Conservation (phyloP, 148 eudicot species). For the Polygonum maritimum region DNA sequence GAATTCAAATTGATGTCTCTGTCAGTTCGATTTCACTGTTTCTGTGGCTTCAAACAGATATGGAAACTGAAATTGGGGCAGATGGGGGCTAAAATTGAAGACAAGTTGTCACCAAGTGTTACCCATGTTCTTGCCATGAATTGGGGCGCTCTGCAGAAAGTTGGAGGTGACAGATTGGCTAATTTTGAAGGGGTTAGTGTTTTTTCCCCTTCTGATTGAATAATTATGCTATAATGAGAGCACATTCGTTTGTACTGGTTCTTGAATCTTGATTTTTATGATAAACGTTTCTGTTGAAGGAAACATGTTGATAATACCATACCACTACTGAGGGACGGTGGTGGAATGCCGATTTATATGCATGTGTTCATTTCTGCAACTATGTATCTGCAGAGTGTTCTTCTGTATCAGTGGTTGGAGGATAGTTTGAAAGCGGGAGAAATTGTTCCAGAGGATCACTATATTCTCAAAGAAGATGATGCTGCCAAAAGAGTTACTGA, state of each 20-base stretch:
- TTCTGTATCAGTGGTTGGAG: conserved; percentile 79
- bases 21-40: neutral
- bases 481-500: conserved; percentile 13
- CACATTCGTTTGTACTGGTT: neutral
- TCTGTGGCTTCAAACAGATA: conserved; percentile 30
- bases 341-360: neutral
- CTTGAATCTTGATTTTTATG: neutral
- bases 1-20: neutral
- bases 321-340: neutral
- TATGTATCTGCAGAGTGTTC: conserved; percentile 37
- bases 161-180: conserved; percentile 32
- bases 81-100: conserved; percentile 78
- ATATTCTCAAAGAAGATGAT: conserved; percentile 35
- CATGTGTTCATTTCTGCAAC: neutral
- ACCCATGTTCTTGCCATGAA: conserved; percentile 68
- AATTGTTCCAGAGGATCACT: conserved; percentile 48
- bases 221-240: neutral
- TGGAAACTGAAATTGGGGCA: conserved; percentile 82
- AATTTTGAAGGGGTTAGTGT: conserved; percentile 49
- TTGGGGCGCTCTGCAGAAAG: conserved; percentile 36
- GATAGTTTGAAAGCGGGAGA: conserved; percentile 70
- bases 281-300: neutral
- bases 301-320: neutral
- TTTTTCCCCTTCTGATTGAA: neutral
- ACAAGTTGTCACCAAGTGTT: conserved; percentile 37